Evolutionary conservation across 208 protist genomes (phyloP), one percentile per base, ranked within the genome.

Genomic region (Herpetomonas tarakana): DNA sequence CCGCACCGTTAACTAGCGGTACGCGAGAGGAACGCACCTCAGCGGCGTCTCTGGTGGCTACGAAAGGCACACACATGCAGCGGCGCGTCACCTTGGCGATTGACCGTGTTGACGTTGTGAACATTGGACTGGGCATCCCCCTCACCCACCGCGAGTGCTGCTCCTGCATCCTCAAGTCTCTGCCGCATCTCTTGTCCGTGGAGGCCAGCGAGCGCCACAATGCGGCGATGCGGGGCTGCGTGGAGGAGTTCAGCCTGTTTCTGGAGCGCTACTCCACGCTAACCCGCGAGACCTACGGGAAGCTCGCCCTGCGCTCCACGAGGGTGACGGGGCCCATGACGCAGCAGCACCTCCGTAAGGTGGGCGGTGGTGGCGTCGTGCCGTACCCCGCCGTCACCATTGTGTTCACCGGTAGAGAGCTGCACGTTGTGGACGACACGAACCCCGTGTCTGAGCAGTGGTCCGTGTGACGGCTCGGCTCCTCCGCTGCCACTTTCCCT

Each of bases 181-280:
- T 93, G 7, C 74, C 77, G 11, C 54, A 31, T 19, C 44, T 88
- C 2, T 69, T 90, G 7, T 65, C 65, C 14, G 78, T 82, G 25
- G 39, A 75, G 3, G 74, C 64, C 26, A 82, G 61, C 24, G 83
- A 86, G 46, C 38, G 52, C 14, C 87, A 93, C 63, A 86, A 83
- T 60, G 52, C 56, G 16, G 81, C 87, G 11, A 89, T 93, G 80
- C 80, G 74, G n/a, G 60, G 28, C 35, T 75, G 71, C 39, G 75
- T 78, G 46, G 30, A 22, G 2, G 81, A 84, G 52, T 87, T 91
- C 58, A 76, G 83, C 19, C 69, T 63, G 1, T 91, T 94, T 56
- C 71, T 94, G 38, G 79, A 89, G 67, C 71, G 62, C 11, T 74
- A 94, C 73, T 83, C 82, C 31, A 70, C 83, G 0, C 64, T 93